phyloP scores from a whole-genome alignment of 1,284 basidiomycete genomes.

The Flammula alnicola region DNA sequence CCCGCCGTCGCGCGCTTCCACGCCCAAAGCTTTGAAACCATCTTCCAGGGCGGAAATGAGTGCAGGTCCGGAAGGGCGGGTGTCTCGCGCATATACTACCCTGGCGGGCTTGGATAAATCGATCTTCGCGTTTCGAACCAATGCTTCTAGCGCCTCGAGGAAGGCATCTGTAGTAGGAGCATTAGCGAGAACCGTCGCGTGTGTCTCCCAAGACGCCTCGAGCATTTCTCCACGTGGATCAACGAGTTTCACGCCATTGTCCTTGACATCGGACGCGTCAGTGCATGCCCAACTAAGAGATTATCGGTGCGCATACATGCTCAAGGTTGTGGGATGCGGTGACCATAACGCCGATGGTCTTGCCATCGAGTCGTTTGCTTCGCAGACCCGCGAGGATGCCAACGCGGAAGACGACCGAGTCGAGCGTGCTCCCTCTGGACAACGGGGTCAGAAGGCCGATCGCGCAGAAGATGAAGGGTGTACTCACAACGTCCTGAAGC shows the following conservation, averaged over 20 bases:
- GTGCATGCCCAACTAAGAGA: constrained; percentile 1
- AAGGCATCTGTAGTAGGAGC: constrained; percentile 78
- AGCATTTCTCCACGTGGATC: constrained; percentile 99
- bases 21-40: constrained; percentile 77
- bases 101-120: constrained; percentile 79
- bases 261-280: constrained; percentile 54
- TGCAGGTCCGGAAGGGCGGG: constrained; percentile 85
- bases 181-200: constrained; percentile 92
- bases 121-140: constrained; percentile 76
- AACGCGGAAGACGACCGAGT: constrained; percentile 92
- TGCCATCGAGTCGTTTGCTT: constrained; percentile 89
- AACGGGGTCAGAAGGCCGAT: constrained; percentile 22
- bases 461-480: constrained; percentile 9
- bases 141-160: constrained; percentile 63
- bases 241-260: constrained; percentile 98
- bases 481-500: constrained; percentile 89
- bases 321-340: constrained; percentile 99
- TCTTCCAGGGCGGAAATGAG: constrained; percentile 87
- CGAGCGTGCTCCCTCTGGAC: constrained; percentile 78
- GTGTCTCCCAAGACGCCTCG: constrained; percentile 90
- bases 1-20: constrained; percentile 72
- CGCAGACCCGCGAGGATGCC: constrained; percentile 90
- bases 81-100: constrained; percentile 93
- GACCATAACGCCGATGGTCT: constrained; percentile 97
- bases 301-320: constrained; percentile 55